Conservation (phyloP, 1,284 basidiomycete species). For the Golubevia pallescens region DNA sequence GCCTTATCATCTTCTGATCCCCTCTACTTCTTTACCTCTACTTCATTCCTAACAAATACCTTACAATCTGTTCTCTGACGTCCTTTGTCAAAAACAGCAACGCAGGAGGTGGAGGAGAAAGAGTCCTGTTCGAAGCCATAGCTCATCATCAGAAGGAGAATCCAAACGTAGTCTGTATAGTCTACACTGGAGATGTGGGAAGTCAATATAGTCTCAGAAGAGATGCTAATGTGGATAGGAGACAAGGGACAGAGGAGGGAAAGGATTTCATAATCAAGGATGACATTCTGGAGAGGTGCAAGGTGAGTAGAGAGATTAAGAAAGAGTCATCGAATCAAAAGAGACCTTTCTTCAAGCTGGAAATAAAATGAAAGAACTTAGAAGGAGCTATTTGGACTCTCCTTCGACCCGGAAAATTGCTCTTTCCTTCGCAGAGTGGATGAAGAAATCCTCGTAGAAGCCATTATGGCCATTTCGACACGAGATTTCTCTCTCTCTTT, state of each 20-base stretch:
- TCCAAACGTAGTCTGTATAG: constrained; percentile 75
- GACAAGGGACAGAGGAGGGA: too few relatives aligned
- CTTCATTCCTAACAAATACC: background rate
- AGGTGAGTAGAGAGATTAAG: constrained; percentile 68
- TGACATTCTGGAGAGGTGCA: constrained; percentile 80
- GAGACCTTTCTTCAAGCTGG: too few relatives aligned
- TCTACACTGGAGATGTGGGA: constrained; percentile 77
- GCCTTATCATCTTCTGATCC: background rate
- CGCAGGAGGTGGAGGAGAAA: constrained; percentile 94
- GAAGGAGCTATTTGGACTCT: too few relatives aligned
- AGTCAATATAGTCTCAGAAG: background rate
- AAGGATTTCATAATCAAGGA: constrained; percentile 70
- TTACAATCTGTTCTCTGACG: too few relatives aligned
- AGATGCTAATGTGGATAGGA: constrained; percentile 1
- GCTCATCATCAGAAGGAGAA: constrained; percentile 78
- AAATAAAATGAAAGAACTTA: too few relatives aligned
- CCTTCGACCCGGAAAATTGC: too few relatives aligned
- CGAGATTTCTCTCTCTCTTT: background rate
- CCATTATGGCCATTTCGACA: background rate
- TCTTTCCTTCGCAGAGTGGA: too few relatives aligned
- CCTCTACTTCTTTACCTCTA: background rate
- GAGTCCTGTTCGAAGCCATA: constrained; percentile 92
- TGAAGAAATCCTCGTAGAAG: background rate
- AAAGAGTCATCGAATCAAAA: too few relatives aligned
- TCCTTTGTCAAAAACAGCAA: too few relatives aligned